Percentiles rank a stretch among this genome's conserved stretches.
These are phyloP conservation scores for Neurospora sp. DNA, from an alignment of 495 filamentous ascomycete genomes.

Conservation along the genomic window DNA sequence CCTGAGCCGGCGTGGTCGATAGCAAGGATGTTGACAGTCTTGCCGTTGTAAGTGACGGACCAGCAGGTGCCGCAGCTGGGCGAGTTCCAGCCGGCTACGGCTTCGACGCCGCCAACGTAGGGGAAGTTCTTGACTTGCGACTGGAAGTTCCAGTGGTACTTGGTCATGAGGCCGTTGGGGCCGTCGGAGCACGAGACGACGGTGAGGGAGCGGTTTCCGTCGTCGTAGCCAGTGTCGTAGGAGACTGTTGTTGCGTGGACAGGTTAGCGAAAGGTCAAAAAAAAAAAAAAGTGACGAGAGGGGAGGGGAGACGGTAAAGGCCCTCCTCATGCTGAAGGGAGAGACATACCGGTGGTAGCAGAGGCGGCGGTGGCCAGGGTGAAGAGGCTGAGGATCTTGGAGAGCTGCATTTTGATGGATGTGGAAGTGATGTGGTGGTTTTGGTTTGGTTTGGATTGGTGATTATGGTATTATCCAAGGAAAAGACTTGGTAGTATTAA, in stretches of 20 bases:
- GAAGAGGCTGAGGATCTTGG: constrained; percentile 29
- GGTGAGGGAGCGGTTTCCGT: constrained; percentile 32
- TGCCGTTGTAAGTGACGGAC: constrained; percentile 45
- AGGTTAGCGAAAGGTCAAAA: not conserved
- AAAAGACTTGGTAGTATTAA: not conserved
- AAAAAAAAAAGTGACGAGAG: not conserved
- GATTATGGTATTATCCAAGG: not conserved
- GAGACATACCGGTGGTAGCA: constrained; percentile 24
- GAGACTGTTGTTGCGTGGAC: constrained; percentile 27
- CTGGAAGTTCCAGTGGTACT: constrained; percentile 38
- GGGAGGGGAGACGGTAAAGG: not conserved
- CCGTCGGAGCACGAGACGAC: constrained; percentile 48
- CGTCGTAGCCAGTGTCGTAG: constrained; percentile 51
- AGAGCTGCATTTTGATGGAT: constrained; percentile 40
- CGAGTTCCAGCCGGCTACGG: constrained; percentile 50
- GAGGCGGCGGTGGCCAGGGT: constrained; percentile 24
- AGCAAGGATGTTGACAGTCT: constrained; percentile 54
- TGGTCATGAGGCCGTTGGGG: constrained; percentile 45
- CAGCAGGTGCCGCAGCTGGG: constrained; percentile 62
- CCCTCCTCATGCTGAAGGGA: not conserved
- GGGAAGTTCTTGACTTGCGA: constrained; percentile 44
- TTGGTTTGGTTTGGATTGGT: not conserved
- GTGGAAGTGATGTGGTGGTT: not conserved
- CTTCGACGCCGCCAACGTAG: constrained; percentile 51
- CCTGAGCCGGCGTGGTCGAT: constrained; percentile 52